Evolutionary conservation across 169 alveolate species (phyloP).

Genomic region (Cystoisospora suis): DNA sequence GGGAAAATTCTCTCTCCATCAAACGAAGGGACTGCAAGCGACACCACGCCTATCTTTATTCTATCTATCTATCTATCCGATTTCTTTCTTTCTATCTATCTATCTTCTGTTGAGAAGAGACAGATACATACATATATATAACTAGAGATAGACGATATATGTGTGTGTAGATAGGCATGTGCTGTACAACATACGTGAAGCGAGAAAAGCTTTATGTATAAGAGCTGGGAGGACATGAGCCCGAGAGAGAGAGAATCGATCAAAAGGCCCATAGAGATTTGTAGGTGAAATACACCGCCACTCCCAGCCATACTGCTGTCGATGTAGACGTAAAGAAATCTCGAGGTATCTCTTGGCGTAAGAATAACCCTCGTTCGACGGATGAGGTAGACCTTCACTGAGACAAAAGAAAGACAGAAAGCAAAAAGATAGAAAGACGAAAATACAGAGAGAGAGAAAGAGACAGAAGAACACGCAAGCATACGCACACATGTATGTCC

Average conservation of each 20-base stretch:
- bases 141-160: background rate
- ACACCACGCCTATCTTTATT: too few species aligned
- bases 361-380: constrained; percentile 74
- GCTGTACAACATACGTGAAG: constrained; percentile 59
- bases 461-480: background rate
- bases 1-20: too few species aligned
- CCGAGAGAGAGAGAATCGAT: constrained; percentile 58
- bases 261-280: constrained; percentile 72
- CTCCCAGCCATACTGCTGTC: constrained; percentile 28
- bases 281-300: constrained; percentile 69
- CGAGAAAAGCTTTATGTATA: constrained; percentile 65
- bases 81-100: background rate
- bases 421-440: background rate
- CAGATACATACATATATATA: background rate
- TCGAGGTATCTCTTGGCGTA: constrained; percentile 70
- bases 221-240: constrained; percentile 74
- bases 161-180: background rate
- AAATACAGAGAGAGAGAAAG: background rate
- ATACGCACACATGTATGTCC: too few species aligned
- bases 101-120: too few species aligned
- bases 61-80: background rate
- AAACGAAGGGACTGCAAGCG: too few species aligned
- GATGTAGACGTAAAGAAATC: constrained; percentile 50
- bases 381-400: constrained; percentile 70
- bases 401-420: background rate